A percentile compares a stretch with the other conserved stretches of the same genome.
Evolutionary conservation across 805 yeast genomes (phyloP).

Genomic region (Metschnikowia drakensbergensis): DNA sequence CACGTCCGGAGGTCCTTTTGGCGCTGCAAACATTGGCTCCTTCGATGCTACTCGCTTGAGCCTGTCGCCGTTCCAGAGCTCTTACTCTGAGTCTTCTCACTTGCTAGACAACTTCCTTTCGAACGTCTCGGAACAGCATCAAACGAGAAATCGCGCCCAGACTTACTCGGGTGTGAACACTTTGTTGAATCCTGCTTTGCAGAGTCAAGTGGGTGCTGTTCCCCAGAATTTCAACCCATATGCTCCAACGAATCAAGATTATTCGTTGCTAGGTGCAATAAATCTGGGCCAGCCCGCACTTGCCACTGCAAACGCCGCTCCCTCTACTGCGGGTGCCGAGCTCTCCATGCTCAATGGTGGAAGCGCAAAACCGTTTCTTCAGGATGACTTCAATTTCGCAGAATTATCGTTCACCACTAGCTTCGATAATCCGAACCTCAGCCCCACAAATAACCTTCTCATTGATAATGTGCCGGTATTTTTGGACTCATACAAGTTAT

Average conservation of each 20-base stretch:
- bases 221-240: not conserved
- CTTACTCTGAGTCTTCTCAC: slow-evolving; percentile 22
- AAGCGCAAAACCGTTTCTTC: slow-evolving; percentile 21
- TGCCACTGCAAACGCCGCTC: slow-evolving; percentile 1
- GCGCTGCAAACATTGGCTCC: slow-evolving; percentile 15
- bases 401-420: slow-evolving; percentile 64
- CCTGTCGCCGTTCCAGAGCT: slow-evolving; percentile 23
- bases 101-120: slow-evolving; percentile 32
- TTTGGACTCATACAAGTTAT: slow-evolving; percentile 45
- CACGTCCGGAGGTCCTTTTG: slow-evolving; percentile 37
- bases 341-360: slow-evolving; percentile 5
- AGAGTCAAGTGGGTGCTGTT: not conserved
- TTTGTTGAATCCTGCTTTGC: slow-evolving; percentile 1
- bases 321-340: slow-evolving; percentile 4
- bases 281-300: slow-evolving; percentile 6
- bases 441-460: slow-evolving; percentile 74
- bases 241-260: not conserved
- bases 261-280: not conserved
- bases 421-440: slow-evolving; percentile 62
- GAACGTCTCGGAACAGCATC: slow-evolving; percentile 17
- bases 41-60: slow-evolving; percentile 19
- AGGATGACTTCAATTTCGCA: slow-evolving; percentile 60
- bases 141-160: slow-evolving; percentile 35
- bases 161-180: slow-evolving; percentile 35
- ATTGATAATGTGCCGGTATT: slow-evolving; percentile 80